Evolutionary conservation across 2,329 filamentous ascomycete genomes (phyloP).

Genomic region (Rutstroemia sp.): DNA sequence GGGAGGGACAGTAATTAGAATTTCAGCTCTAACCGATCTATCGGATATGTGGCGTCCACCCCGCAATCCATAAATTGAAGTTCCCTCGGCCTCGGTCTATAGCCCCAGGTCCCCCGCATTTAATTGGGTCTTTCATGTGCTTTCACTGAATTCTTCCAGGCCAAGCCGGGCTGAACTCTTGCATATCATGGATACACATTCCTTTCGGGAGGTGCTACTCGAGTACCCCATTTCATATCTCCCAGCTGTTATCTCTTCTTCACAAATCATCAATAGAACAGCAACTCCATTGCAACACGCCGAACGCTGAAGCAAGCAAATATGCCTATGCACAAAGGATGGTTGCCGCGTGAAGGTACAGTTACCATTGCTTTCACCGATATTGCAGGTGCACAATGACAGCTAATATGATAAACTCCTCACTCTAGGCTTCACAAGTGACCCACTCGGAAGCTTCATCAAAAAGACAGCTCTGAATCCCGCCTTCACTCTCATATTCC

Average conservation of each 20-base stretch:
- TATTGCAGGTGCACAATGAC: neutral
- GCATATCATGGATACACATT: too few relatives aligned
- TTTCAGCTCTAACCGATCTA: neutral
- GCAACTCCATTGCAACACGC: neutral
- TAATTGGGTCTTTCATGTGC: neutral
- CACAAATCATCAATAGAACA: neutral
- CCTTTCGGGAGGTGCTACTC: neutral
- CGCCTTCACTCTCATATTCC: conserved; percentile 52
- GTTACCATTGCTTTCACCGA: neutral
- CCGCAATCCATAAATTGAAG: neutral
- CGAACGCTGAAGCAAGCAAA: neutral
- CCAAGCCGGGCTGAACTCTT: neutral
- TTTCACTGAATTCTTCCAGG: neutral
- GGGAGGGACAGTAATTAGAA: too few relatives aligned
- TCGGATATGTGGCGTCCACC: neutral
- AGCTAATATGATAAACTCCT: neutral
- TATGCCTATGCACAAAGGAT: conserved; percentile 44
- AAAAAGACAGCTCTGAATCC: conserved; percentile 58
- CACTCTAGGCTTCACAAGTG: conserved; percentile 43
- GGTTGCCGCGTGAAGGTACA: conserved; percentile 46
- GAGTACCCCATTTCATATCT: neutral
- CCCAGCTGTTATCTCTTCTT: neutral
- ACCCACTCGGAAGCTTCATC: conserved; percentile 51
- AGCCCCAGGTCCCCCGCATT: neutral
- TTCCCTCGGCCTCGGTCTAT: too few relatives aligned